Base-by-base conservation (phyloP, 2,329 filamentous ascomycete genomes). In the Ophiostoma perfectum region DNA sequence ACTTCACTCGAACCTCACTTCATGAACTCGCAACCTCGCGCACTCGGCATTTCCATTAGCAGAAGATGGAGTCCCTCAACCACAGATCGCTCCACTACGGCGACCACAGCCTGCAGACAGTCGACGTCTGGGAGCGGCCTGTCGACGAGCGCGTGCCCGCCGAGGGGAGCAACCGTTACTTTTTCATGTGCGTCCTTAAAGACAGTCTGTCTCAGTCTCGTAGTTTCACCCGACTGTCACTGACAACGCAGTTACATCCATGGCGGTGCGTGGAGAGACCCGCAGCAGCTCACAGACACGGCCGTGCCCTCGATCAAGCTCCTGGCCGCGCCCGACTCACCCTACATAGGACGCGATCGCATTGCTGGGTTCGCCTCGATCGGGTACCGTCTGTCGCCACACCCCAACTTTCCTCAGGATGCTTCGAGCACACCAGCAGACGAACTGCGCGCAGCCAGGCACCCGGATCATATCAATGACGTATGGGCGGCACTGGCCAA, bases 261-360 rank as follows among this genome's bases (percentile, higher is more conserved):
- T 74, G 86, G 86, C 72, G 86, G 86, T 71, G 86, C 82, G 70
- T 89, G 86, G 86, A 81, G 86, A 69, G 87, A 89, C 75, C 85
- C 86, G 58, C 77, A 77, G 67, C 79, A 82, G 67, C 79, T 79
- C 58, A 78, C 81, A 41, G 73, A 79, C 66, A 80, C 80, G 68
- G 84, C 85, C 72, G 70, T 75, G 39, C 77, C 82, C 4, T 78
- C 80, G 55, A 71, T 71, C 18, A 64, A 68, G 66, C 64, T 66
- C 1, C 66, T 73, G 2, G 18, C 70, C n/a, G 67, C 64, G 4
- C 49, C 64, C 27, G 47, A 39, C 58, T 64, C 76, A 39, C 49
- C 44, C 60, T 68, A 67, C 47, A 84, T 90, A 74, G 83, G 85
- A 39, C 68, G 60, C 45, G 18, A 76, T 39, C 75, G 77, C 65